Base-by-base conservation (phyloP, 352 stramenopile genomes). In the Globisporangium ultimum region DNA sequence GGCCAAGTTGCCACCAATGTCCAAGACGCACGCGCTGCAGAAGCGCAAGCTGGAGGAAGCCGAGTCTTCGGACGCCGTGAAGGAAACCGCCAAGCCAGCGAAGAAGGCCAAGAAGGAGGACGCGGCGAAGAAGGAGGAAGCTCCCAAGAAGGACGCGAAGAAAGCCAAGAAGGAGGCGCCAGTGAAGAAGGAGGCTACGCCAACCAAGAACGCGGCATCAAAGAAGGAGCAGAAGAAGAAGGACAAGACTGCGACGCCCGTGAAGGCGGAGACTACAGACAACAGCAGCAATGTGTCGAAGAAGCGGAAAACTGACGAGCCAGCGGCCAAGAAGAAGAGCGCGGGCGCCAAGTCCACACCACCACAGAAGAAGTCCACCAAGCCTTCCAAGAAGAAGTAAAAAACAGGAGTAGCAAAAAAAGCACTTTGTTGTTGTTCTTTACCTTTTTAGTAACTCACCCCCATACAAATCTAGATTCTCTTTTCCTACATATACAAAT, bases 21-120 rank as follows among this genome's bases (percentile, higher is more conserved):
- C 61, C 46, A 89, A 84, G 65, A 78, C 69, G 22, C 61, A 72
- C 18, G 73, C 71, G 48, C 61, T 84, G 22, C 76, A 75, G 52
- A 89, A 91, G 70, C 78, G 82, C 48, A 88, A 88, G 64, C 70
- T 85, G 1, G 76, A 87, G 46, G 78, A 84, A 48, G 69, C 74
- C 38, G 62, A 80, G 32, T 18, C 12, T 15, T 36, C 28, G 1
- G 28, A 10, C 1, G 28, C 8, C 7, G 28, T 36, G 24, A 38
- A 41, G 6, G 49, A 45, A 6, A 28, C 48, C 10, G 9, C 43
- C 17, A 40, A 46, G 40, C 60, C 58, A 3, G 45, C 32, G 21
- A 70, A 69, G 58, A 57, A 66, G 48, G 48, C 38, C n/a, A 58
- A 63, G 41, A 74, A 75, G 63, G 32, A 64, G 18, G 42, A 20